A percentile compares a stretch with the other conserved stretches of the same genome.
Conservation (phyloP, 352 stramenopile species). For the Pythium brachiatum region DNA sequence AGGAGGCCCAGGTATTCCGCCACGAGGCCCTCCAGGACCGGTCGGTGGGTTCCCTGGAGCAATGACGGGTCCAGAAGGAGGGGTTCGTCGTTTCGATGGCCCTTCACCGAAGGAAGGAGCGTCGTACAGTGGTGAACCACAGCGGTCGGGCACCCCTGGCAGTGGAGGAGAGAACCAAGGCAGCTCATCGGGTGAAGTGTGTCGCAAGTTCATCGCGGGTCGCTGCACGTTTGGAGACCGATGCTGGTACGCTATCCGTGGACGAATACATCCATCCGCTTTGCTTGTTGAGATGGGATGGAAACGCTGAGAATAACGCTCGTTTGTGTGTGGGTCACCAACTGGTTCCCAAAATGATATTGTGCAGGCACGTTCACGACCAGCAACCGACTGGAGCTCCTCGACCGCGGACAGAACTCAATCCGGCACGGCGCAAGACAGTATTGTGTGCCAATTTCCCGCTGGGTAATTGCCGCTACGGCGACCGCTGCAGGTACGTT, state of each 20-base stretch:
- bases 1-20: not conserved
- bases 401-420: conserved; percentile 33
- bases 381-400: conserved; percentile 20
- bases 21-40: conserved; percentile 3
- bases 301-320: conserved; percentile 16
- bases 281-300: conserved; percentile 9
- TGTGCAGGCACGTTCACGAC: conserved; percentile 57
- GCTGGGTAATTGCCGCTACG: conserved; percentile 70
- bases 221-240: conserved; percentile 75
- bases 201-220: conserved; percentile 67
- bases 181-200: conserved; percentile 56
- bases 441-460: conserved; percentile 77
- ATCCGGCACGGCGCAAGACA: conserved; percentile 62
- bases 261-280: conserved; percentile 16
- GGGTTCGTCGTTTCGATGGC: not conserved
- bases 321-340: conserved; percentile 3
- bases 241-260: conserved; percentile 66
- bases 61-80: not conserved
- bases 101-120: not conserved
- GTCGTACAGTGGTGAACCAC: not conserved
- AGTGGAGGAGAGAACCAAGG: not conserved
- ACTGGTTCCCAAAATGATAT: conserved; percentile 10
- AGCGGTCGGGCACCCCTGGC: not conserved
- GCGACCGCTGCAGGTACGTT: conserved; percentile 79
- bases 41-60: not conserved